phyloP scores from a whole-genome alignment of 257 asterid genomes.

The Solanum pimpinellifolium region DNA sequence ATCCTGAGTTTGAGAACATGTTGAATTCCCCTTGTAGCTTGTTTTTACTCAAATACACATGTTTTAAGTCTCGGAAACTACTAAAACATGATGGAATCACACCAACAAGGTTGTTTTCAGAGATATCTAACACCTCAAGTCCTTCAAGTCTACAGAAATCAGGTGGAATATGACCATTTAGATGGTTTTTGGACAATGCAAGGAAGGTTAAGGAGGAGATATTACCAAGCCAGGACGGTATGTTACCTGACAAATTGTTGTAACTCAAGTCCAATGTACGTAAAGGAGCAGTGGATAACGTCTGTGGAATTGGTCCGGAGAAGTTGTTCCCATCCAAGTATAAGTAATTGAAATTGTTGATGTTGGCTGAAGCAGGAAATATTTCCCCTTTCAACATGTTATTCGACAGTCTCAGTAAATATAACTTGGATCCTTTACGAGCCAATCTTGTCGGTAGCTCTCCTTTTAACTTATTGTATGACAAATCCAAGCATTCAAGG shows the following conservation, averaged over 20 bases:
- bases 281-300: not conserved
- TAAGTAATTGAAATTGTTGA: not conserved
- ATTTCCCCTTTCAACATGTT: not conserved
- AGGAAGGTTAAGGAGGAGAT: not conserved
- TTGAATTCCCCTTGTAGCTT: not conserved
- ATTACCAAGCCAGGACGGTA: conserved; percentile 2
- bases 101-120: not conserved
- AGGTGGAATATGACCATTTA: not conserved
- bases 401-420: not conserved
- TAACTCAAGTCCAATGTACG: not conserved
- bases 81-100: conserved; percentile 2
- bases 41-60: not conserved
- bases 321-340: conserved; percentile 7
- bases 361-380: not conserved
- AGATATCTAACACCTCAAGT: not conserved
- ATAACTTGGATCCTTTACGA: not conserved
- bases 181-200: not conserved
- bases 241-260: not conserved
- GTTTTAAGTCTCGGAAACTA: not conserved
- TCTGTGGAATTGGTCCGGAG: conserved; percentile 1
- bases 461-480: conserved; percentile 5
- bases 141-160: not conserved
- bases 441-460: not conserved
- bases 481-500: not conserved
- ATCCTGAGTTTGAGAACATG: not conserved